A percentile compares a stretch with the other conserved stretches of the same genome.
phyloP scores from a whole-genome alignment of 805 yeast species.

The Candida xyloterini region DNA sequence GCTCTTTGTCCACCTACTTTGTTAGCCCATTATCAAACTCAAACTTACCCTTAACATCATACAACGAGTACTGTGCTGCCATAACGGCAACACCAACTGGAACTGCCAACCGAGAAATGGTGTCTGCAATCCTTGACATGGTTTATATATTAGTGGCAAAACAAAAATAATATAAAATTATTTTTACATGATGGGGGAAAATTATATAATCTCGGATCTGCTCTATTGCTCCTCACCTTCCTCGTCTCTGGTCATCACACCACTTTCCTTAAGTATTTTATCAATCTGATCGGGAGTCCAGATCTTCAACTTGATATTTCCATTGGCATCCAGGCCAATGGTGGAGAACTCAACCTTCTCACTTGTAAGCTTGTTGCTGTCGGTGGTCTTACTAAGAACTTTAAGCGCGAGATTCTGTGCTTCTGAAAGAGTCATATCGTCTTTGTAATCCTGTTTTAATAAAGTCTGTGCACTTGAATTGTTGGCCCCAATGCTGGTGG shows the following conservation, averaged over 20 bases:
- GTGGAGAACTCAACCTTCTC: constrained; percentile 95
- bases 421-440: constrained; percentile 65
- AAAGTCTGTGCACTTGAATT: constrained; percentile 94
- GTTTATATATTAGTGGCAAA: constrained; percentile 8
- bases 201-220: not conserved
- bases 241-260: constrained; percentile 52
- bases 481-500: constrained; percentile 95
- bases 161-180: constrained; percentile 2
- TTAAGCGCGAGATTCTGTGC: constrained; percentile 88
- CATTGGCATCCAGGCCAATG: constrained; percentile 46
- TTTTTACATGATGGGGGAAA: constrained; percentile 2
- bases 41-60: constrained; percentile 71
- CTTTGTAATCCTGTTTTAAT: constrained; percentile 91
- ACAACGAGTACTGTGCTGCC: constrained; percentile 78
- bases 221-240: constrained; percentile 37
- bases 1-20: constrained; percentile 81
- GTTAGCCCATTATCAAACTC: no score
- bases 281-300: constrained; percentile 83
- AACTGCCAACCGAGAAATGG: constrained; percentile 52
- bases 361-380: constrained; percentile 75
- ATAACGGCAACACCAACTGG: constrained; percentile 70
- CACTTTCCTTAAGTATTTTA: constrained; percentile 64
- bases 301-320: constrained; percentile 61
- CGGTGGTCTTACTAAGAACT: constrained; percentile 92
- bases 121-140: constrained; percentile 42